phyloP scores from a whole-genome alignment of 257 asterid genomes.

The Verbena officinalis region DNA sequence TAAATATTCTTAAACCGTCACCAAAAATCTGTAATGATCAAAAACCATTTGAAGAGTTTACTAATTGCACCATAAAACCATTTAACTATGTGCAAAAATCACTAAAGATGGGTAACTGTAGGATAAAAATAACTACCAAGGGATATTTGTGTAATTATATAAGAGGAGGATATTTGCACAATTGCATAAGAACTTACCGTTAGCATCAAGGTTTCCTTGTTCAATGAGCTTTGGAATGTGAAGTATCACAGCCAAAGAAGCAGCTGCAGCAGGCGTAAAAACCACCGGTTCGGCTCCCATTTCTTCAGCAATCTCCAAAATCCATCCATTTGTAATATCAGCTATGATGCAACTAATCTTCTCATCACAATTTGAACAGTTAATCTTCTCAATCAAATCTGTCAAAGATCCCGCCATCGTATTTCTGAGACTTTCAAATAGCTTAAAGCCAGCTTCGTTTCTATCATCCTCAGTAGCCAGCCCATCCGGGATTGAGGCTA shows the following conservation, averaged over 20 bases:
- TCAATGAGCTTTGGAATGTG: conserved; percentile 33
- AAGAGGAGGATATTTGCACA: too few relatives aligned
- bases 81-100: too few relatives aligned
- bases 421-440: conserved; percentile 15
- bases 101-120: too few relatives aligned
- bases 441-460: not conserved
- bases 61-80: too few relatives aligned
- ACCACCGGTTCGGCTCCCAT: conserved; percentile 32
- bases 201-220: conserved; percentile 21
- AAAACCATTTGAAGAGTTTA: too few relatives aligned
- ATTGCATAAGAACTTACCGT: conserved; percentile 19
- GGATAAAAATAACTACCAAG: too few relatives aligned
- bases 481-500: conserved; percentile 43
- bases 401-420: conserved; percentile 21
- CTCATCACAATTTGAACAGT: conserved; percentile 20
- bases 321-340: conserved; percentile 41
- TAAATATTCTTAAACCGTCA: too few relatives aligned
- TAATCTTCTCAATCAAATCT: conserved; percentile 28
- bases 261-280: conserved; percentile 35
- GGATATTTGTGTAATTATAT: too few relatives aligned
- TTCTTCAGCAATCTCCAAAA: conserved; percentile 32
- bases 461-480: conserved; percentile 15
- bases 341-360: conserved; percentile 39
- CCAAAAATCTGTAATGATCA: too few relatives aligned
- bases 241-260: conserved; percentile 19